Percentiles rank a stretch among this genome's conserved stretches.
Evolutionary conservation across 441 rosid species (phyloP).

Genomic region (Erodium texanum): DNA sequence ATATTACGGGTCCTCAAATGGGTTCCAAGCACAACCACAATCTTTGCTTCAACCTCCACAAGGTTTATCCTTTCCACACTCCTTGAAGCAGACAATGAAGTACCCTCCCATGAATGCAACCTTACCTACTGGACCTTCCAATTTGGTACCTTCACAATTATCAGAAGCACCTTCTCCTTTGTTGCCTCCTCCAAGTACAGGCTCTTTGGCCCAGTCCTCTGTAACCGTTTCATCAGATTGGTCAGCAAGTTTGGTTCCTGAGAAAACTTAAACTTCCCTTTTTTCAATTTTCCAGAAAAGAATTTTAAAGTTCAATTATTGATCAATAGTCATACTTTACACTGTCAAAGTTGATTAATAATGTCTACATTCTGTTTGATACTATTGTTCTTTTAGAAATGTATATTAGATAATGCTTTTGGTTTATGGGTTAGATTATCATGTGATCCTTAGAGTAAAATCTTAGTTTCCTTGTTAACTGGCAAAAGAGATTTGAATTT

Average conservation of each 20-base stretch:
- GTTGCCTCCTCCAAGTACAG: constrained; percentile 20
- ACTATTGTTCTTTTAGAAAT: neutral
- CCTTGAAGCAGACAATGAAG: constrained; percentile 29
- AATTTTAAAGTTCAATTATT: neutral
- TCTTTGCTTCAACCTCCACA: constrained; percentile 20
- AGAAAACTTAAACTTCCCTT: constrained; percentile 13
- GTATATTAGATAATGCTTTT: neutral
- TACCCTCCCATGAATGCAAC: constrained; percentile 13
- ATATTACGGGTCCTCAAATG: constrained; percentile 26
- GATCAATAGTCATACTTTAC: neutral
- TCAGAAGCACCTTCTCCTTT: constrained; percentile 19
- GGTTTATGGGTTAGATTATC: neutral
- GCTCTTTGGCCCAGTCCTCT: constrained; percentile 19
- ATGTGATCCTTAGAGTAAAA: neutral
- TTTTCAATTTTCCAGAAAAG: neutral
- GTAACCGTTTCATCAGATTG: neutral
- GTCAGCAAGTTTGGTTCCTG: constrained; percentile 10
- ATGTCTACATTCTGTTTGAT: neutral
- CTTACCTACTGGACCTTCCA: neutral
- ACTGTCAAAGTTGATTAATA: neutral
- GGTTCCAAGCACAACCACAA: constrained; percentile 27
- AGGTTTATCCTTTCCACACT: constrained; percentile 26
- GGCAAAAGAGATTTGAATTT: neutral
- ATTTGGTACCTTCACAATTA: constrained; percentile 21
- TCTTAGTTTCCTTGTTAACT: neutral